phyloP scores from a whole-genome alignment of 2,329 filamentous ascomycete genomes.

The Diaporthe nobilis region DNA sequence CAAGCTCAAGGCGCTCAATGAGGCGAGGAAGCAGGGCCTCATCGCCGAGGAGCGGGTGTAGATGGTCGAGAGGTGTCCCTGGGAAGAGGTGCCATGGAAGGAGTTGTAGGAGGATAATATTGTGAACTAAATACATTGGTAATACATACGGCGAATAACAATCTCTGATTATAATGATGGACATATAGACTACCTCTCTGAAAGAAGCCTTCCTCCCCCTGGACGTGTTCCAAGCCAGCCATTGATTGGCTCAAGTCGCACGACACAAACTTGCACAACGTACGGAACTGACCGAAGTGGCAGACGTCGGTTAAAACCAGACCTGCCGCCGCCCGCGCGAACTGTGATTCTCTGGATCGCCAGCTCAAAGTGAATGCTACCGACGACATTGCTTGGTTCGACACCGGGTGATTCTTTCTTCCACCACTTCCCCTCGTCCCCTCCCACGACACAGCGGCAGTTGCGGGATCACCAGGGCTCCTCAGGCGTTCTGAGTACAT shows the following conservation, averaged over 20 bases:
- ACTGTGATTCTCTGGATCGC: not conserved
- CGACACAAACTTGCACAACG: not conserved
- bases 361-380: not conserved
- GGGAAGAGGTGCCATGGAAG: not conserved
- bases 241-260: not conserved
- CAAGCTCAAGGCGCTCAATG: conserved; percentile 79
- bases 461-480: not conserved
- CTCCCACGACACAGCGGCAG: not conserved
- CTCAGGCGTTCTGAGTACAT: not conserved
- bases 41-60: conserved; percentile 41
- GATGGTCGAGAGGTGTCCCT: not conserved
- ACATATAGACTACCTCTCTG: not conserved
- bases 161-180: not conserved
- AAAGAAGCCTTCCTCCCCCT: no score
- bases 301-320: conserved; percentile 3
- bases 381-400: not conserved
- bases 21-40: conserved; percentile 60
- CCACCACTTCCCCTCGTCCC: not conserved
- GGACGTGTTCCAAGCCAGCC: not conserved
- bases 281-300: not conserved
- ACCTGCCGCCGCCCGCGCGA: not conserved
- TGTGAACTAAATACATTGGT: not conserved
- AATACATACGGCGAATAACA: not conserved
- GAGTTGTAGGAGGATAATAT: not conserved
- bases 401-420: not conserved